Evolutionary conservation across 441 rosid genomes (phyloP).

Genomic region (Adansonia gregorii): DNA sequence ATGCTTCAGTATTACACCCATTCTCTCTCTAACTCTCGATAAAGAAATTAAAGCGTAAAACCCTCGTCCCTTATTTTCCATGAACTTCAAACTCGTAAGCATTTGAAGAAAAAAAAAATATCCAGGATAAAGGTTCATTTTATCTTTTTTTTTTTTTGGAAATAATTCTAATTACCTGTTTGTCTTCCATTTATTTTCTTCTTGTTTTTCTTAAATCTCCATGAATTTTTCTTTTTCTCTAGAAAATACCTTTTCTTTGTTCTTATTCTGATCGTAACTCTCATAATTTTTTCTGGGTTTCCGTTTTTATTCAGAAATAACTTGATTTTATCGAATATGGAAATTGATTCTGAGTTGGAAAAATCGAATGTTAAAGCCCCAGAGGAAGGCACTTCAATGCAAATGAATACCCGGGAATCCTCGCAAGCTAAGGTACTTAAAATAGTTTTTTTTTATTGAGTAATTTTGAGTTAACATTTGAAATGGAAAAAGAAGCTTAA

Average conservation of each 20-base stretch:
- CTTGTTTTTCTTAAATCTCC: no score
- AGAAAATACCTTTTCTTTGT: not conserved
- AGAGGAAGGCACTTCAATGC: slow-evolving; percentile 42
- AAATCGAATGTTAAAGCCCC: slow-evolving; percentile 38
- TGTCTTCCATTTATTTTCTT: not conserved
- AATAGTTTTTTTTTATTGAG: not conserved
- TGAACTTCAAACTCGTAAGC: not conserved
- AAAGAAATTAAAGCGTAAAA: not conserved
- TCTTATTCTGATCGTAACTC: not conserved
- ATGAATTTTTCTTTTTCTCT: not conserved
- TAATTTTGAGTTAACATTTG: not conserved
- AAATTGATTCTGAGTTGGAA: slow-evolving; percentile 45
- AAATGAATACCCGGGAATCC: slow-evolving; percentile 53
- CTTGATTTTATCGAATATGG: slow-evolving; percentile 38
- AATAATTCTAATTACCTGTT: not conserved
- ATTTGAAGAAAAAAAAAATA: not conserved
- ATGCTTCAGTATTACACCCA: no score
- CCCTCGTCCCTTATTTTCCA: not conserved
- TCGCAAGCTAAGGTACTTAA: slow-evolving; percentile 27
- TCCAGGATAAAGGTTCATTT: not conserved
- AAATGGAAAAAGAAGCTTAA: not conserved
- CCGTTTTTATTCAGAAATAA: not conserved
- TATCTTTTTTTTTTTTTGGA: not conserved
- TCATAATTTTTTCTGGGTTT: not conserved
- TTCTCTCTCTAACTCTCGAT: no score